Evolutionary conservation across 768 basidiomycete genomes (phyloP), one percentile per base, ranked within the genome.

Genomic region (Boletus rufocinnamomeus): DNA sequence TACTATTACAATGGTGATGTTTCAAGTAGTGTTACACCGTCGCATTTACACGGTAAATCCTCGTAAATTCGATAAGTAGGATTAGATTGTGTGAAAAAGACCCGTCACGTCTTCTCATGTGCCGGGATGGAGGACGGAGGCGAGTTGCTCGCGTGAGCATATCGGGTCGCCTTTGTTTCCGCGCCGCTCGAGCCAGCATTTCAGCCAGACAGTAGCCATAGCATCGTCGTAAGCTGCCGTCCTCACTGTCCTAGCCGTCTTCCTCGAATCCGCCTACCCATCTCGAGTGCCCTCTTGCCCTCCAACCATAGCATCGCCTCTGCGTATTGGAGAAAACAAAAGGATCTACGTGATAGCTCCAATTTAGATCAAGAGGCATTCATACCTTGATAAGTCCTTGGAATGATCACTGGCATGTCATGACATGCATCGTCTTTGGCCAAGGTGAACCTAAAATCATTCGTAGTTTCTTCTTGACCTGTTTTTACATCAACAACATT

Each of bases 261-360:
- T 23, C 76, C 74, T 37, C 84, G 72, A 66, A 93, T 89, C 65
- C 86, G 84, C 34, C 80, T 80, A 4, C 89, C 89, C 45, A 89
- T 73, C 66, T 87, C 85, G 8, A 92, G 75, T 2, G 89, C 85
- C 6, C 91, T 78, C 58, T 82, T 83, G 0, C 87, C 91, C 70
- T 93, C 91, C 25, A 94, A 74, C 86, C 90, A 94, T 27, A 85
- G 72, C 91, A 95, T 94, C 7, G 89, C 86, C 69, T 93, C 93
- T 86, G 73, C 37, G 57, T 60, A 11, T 19, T 67, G 56, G 43
- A 25, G 8, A 51, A 44, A 35, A 0, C 10, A 72, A 62, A 35
- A 65, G 32, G 28, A 47, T 52, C 53, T 53, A 23, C 21, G 41
- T 10, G 19, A 55, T 13, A 40, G 11, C 11, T 32, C 35, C 8